Conservation (phyloP, 2,329 filamentous ascomycete genomes). For the Verticillium longisporum region DNA sequence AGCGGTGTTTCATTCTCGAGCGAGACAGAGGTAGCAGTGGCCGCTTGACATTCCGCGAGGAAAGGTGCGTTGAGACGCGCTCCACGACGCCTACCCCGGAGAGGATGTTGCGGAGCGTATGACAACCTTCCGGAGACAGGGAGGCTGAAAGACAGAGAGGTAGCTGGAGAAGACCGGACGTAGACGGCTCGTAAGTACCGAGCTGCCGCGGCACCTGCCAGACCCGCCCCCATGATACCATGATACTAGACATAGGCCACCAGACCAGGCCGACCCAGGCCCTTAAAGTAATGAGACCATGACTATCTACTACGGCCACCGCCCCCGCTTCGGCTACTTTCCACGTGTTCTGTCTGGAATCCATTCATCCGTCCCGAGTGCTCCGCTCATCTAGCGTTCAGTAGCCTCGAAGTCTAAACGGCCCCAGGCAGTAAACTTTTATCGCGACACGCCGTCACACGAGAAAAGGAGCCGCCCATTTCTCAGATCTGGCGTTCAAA, state of each 20-base stretch:
- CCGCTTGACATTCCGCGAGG: conserved; percentile 8
- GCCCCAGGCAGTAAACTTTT: not conserved
- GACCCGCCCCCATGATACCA: not conserved
- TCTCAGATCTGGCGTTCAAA: not conserved
- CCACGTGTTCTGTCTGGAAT: not conserved
- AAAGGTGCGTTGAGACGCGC: conserved; percentile 9
- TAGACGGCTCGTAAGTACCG: not conserved
- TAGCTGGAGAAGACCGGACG: not conserved
- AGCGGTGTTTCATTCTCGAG: conserved; percentile 38
- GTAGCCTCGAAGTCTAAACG: not conserved
- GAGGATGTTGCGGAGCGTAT: not conserved
- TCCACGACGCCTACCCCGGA: conserved; percentile 12
- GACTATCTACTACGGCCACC: not conserved
- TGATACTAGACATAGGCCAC: not conserved
- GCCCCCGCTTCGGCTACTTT: not conserved
- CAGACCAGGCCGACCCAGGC: not conserved
- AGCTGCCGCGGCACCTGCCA: not conserved
- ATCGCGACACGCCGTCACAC: not conserved
- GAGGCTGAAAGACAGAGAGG: not conserved
- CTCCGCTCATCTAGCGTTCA: not conserved
- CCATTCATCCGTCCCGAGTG: not conserved
- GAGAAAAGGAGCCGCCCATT: not conserved
- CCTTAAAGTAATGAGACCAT: not conserved
- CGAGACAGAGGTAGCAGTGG: conserved; percentile 5
- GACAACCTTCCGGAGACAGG: not conserved